Evolutionary conservation across 176 grass and related monocot genomes (phyloP).

Genomic region (Phoenix roebelenii): DNA sequence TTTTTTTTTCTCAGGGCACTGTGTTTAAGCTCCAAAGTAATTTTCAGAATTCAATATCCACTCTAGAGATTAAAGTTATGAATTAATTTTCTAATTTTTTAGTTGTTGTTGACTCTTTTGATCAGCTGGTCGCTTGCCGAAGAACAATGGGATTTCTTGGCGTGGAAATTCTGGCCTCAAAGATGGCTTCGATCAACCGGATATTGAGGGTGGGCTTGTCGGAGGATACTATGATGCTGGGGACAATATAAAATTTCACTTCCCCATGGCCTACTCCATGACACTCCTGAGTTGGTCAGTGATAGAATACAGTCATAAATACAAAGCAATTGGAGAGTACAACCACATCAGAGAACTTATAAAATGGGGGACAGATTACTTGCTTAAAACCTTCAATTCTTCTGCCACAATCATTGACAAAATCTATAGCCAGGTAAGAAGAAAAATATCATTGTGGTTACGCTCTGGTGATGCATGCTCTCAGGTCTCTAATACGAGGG

Average conservation of each 20-base stretch:
- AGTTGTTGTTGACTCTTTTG: not conserved
- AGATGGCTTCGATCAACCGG: slow-evolving; percentile 40
- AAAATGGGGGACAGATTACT: slow-evolving; percentile 92
- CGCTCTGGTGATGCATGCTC: too few relatives aligned
- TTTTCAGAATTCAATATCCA: too few relatives aligned
- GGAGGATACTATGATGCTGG: slow-evolving; percentile 96
- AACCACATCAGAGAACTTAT: slow-evolving; percentile 84
- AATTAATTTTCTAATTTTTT: not conserved
- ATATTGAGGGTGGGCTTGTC: slow-evolving; percentile 74
- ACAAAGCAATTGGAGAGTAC: slow-evolving; percentile 89
- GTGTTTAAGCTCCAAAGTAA: too few relatives aligned
- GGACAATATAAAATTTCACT: slow-evolving; percentile 99
- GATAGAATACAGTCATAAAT: slow-evolving; percentile 74
- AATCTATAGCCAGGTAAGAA: slow-evolving; percentile 64
- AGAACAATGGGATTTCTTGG: slow-evolving; percentile 85
- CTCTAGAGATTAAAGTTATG: too few relatives aligned
- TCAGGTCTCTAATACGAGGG: too few relatives aligned
- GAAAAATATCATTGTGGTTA: too few relatives aligned
- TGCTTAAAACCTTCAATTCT: slow-evolving; percentile 89
- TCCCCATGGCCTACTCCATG: slow-evolving; percentile 97
- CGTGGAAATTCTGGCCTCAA: slow-evolving; percentile 56
- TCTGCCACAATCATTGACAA: slow-evolving; percentile 56
- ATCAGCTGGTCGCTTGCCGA: slow-evolving; percentile 72
- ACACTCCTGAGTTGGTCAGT: slow-evolving; percentile 94
- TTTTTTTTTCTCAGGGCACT: too few relatives aligned